Percentiles rank a stretch among this genome's conserved stretches.
phyloP scores from a whole-genome alignment of 2,329 filamentous ascomycete species.

The Microascus cirrosus region DNA sequence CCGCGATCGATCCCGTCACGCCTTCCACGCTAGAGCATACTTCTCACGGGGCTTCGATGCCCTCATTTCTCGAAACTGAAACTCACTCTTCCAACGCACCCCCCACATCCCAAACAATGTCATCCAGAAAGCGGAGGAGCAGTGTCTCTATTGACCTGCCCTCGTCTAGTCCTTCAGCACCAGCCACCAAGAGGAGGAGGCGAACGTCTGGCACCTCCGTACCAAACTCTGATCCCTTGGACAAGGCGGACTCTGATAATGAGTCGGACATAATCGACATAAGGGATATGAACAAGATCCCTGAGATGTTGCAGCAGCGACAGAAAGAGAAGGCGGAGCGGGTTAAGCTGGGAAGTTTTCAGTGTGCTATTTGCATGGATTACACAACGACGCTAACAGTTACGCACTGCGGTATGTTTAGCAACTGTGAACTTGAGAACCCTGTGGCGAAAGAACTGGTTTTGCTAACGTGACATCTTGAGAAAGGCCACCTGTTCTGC shows the following conservation, averaged over 20 bases:
- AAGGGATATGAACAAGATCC: slow-evolving; percentile 29
- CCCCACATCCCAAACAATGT: neutral
- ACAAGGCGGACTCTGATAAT: slow-evolving; percentile 5
- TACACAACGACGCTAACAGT: slow-evolving; percentile 45
- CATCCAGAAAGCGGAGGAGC: slow-evolving; percentile 2
- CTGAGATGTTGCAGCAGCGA: slow-evolving; percentile 28
- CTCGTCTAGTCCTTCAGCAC: slow-evolving; percentile 1
- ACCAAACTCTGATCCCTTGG: neutral
- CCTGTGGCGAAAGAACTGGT: neutral
- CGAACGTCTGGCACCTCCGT: slow-evolving; percentile 3
- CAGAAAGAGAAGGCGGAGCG: slow-evolving; percentile 32
- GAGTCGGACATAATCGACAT: slow-evolving; percentile 25
- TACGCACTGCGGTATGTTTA: slow-evolving; percentile 54
- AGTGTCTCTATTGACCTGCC: slow-evolving; percentile 5
- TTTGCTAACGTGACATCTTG: slow-evolving; percentile 8
- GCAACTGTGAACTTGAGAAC: neutral
- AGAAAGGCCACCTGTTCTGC: slow-evolving; percentile 52
- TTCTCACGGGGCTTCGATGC: neutral
- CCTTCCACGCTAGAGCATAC: neutral
- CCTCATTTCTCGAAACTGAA: neutral
- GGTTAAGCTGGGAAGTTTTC: slow-evolving; percentile 42
- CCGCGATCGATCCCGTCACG: neutral
- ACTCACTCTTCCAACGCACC: neutral
- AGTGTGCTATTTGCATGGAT: slow-evolving; percentile 61
- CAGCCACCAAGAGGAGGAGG: slow-evolving; percentile 3